Conservation (phyloP, 1,284 basidiomycete species). For the Erythrobasidium hasegawianum region DNA sequence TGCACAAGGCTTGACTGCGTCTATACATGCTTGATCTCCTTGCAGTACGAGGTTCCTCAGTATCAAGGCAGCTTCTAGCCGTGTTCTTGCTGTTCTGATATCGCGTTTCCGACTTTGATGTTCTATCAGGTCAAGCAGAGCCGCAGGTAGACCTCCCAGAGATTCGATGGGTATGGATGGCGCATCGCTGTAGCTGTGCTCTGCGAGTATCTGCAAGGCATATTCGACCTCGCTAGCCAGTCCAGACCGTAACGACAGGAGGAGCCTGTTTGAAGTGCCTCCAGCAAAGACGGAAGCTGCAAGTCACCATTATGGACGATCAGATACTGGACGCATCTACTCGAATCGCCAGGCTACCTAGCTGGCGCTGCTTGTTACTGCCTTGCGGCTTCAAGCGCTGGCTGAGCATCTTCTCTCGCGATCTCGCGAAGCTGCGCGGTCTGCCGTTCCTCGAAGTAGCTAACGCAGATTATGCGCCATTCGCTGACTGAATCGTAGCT, state of each 20-base stretch:
- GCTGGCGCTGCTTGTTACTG: background rate
- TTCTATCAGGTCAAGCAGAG: constrained; percentile 70
- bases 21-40: constrained; percentile 13
- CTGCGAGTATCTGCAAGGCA: constrained; percentile 72
- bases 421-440: no score
- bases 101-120: background rate
- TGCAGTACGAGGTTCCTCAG: constrained; percentile 66
- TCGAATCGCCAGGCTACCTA: background rate
- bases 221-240: constrained; percentile 71
- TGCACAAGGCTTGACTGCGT: constrained; percentile 6
- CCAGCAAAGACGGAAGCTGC: constrained; percentile 75
- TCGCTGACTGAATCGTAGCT: no score
- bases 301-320: background rate
- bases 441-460: no score
- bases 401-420: no score
- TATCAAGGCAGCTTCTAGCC: constrained; percentile 63
- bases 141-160: constrained; percentile 70
- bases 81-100: constrained; percentile 29
- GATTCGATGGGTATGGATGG: constrained; percentile 63
- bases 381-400: no score
- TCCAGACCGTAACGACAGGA: constrained; percentile 69
- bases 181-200: constrained; percentile 62
- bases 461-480: no score
- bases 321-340: background rate
- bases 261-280: constrained; percentile 69